Evolutionary conservation across 495 filamentous ascomycete genomes (phyloP), one percentile per base, ranked within the genome.

Genomic region (Daldinia bambusicola): DNA sequence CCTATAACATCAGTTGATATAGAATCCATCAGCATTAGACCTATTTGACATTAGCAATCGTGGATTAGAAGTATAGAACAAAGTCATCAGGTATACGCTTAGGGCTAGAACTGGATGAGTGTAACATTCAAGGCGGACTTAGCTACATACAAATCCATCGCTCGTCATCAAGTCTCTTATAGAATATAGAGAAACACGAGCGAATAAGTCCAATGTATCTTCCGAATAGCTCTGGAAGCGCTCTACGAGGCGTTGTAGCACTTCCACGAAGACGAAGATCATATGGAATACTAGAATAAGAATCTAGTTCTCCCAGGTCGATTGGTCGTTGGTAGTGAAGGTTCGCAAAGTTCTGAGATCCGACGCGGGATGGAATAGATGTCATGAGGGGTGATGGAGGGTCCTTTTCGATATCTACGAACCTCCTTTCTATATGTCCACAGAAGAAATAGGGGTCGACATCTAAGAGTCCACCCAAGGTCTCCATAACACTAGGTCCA

Each of bases 381-480:
- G 30, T 48, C 62, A 65, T 65, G 10, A 48, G 52, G 12, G 53
- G 36, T 9, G 53, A 65, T 14, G 62, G 62, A 0, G 53, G 52
- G 4, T 36, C 18, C 34, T 30, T 57, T 51, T 65, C 62, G 6
- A 65, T 65, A 10, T 65, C 38, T 16, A 45, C 38, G 18, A 57
- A 57, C 4, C 30, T 31, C 40, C 40, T 65, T 30, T 65, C 52
- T 2, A 65, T 57, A 22, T 65, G 52, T 34, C 53, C 62, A 10
- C 62, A 34, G 52, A 65, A 65, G 16, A 65, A 65, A 18, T 48
- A 20, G n/a, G 62, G 62, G 34, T 65, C 37, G 53, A 65, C 48
- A 57, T 65, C 51, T 9, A 65, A 31, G 6, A 22, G n/a, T 41
- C 18, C 37, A n/a, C 61, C 61, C 9, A 63, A 36, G 6, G 6